Base-by-base conservation (phyloP, 768 basidiomycete species). In the Lactarius deliciosus region DNA sequence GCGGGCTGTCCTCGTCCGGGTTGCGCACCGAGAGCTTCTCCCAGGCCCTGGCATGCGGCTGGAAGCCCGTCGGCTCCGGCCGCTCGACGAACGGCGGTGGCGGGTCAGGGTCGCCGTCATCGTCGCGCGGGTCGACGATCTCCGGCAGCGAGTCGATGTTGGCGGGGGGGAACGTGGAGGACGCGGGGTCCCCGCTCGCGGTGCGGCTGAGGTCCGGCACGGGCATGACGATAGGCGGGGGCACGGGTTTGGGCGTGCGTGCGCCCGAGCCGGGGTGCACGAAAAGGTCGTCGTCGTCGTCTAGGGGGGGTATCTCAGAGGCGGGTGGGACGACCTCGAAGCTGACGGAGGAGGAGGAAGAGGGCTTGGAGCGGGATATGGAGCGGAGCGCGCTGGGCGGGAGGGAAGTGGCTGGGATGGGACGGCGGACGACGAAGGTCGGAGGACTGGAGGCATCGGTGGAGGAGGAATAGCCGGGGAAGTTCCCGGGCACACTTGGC, bases 261-360 rank as follows among this genome's bases (percentile, higher is more conserved):
- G 55, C 54, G 47, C 45, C 61, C 7, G 34, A 30, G 38, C 53
- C 64, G 13, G 56, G 65, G 9, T 25, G 30, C 15, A 36, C 43
- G 43, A 40, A 58, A 57, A 57, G 38, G 22, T 62, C 55, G 10
- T 70, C 69, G 10, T 70, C 69, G 59, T 64, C 53, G 16, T 54
- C 69, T 25, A 73, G 69, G 0, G 71, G 65, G 3, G 69, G 72
- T 3, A 69, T 55, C 18, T 62, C 61, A 4, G 71, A 54, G 20
- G 57, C 43, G 22, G 60, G 64, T 3, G 70, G 66, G n/a, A 47
- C 1, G 43, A 71, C 20, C 45, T 69, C 64, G 47, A 69, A 45
- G 68, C 70, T 54, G 20, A 67, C 70, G 32, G 73, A 72, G 11
- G 74, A 73, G 5, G 61, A 64, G 13, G 72, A 63, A 45, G 68